A percentile compares a stretch with the other conserved stretches of the same genome.
Conservation (phyloP, 2,329 filamentous ascomycete species). For the Fusarium equiseti region DNA sequence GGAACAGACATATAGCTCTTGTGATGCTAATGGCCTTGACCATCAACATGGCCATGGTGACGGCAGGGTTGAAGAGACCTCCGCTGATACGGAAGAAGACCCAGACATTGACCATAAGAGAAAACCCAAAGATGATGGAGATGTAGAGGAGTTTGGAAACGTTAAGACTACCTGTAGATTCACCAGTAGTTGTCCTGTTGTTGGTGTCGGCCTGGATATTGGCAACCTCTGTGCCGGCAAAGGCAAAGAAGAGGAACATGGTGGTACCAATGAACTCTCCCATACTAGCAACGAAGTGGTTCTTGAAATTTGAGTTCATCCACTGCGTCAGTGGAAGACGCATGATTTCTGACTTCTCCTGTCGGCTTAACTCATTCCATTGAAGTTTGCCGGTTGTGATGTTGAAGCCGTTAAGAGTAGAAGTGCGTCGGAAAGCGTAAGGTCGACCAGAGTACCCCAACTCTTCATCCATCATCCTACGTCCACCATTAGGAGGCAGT, state of each 20-base stretch:
- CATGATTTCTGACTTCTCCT: slow-evolving; percentile 59
- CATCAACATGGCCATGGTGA: slow-evolving; percentile 65
- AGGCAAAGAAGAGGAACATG: slow-evolving; percentile 60
- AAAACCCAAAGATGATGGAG: slow-evolving; percentile 57
- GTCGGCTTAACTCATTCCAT: slow-evolving; percentile 54
- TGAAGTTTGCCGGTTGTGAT: slow-evolving; percentile 49
- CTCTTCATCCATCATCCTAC: slow-evolving; percentile 43
- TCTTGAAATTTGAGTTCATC: slow-evolving; percentile 62
- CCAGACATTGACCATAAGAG: slow-evolving; percentile 61
- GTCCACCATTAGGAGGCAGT: slow-evolving; percentile 26
- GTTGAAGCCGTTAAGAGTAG: slow-evolving; percentile 31
- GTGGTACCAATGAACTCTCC: slow-evolving; percentile 58
- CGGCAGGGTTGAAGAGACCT: slow-evolving; percentile 54
- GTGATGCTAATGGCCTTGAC: slow-evolving; percentile 60
- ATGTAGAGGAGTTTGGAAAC: slow-evolving; percentile 58
- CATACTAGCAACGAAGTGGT: slow-evolving; percentile 55
- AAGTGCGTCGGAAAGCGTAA: slow-evolving; percentile 17
- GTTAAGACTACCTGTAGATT: slow-evolving; percentile 58
- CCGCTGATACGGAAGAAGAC: slow-evolving; percentile 61
- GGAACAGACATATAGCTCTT: slow-evolving; percentile 61
- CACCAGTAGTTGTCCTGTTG: slow-evolving; percentile 57
- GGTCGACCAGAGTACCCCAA: slow-evolving; percentile 29
- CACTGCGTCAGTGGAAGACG: slow-evolving; percentile 59
- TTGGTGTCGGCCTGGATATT: slow-evolving; percentile 53
- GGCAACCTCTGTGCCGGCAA: slow-evolving; percentile 56